These are phyloP conservation scores for Olyra latifolia DNA, from an alignment of 176 grass and related monocot species.

Conservation along the genomic window DNA sequence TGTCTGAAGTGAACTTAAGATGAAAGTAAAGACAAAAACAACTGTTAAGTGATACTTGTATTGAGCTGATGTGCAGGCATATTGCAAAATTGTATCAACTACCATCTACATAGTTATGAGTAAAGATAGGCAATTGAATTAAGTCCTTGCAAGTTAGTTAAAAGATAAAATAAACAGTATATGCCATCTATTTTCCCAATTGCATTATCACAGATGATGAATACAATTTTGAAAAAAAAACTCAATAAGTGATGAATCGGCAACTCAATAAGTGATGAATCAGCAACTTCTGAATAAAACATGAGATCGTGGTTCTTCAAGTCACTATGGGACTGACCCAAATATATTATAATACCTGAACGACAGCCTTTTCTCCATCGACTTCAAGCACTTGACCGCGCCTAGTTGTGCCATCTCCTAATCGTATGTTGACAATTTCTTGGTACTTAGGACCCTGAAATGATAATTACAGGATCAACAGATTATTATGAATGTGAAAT, in stretches of 20 bases:
- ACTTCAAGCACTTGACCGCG: slow-evolving; percentile 84
- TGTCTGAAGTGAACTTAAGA: background rate
- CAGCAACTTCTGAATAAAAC: background rate
- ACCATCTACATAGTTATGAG: background rate
- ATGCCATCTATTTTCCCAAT: background rate
- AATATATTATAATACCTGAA: slow-evolving; percentile 67
- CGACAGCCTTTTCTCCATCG: slow-evolving; percentile 83
- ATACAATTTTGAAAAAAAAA: background rate
- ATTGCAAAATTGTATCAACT: background rate
- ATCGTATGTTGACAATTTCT: slow-evolving; percentile 79
- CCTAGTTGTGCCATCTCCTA: slow-evolving; percentile 71
- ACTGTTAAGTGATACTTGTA: background rate
- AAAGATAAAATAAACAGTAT: background rate
- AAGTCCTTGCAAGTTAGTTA: background rate
- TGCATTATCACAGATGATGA: background rate
- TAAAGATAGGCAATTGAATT: background rate
- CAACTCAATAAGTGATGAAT: too few species aligned
- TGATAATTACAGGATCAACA: background rate
- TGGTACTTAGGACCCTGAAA: slow-evolving; percentile 86
- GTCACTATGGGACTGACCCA: background rate
- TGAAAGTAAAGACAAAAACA: background rate
- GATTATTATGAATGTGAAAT: background rate
- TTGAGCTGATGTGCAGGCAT: background rate
- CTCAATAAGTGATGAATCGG: background rate
- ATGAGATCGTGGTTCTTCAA: background rate